Percentiles rank a stretch among this genome's conserved stretches.
These are phyloP conservation scores for Neoboletus brunneissimus DNA, from an alignment of 768 basidiomycete species.

Conservation along the genomic window DNA sequence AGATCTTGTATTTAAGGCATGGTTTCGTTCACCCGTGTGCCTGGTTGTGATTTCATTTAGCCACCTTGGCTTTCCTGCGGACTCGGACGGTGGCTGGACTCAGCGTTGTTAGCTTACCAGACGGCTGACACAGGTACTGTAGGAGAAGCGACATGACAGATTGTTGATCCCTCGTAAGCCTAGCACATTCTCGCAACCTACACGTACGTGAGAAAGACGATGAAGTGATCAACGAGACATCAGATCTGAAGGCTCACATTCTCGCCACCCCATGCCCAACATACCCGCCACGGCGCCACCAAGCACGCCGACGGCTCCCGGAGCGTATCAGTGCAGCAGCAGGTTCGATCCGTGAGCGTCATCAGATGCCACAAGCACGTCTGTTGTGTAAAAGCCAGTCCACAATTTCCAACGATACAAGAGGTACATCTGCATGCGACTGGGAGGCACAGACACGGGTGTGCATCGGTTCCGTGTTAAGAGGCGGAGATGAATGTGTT, in stretches of 20 bases:
- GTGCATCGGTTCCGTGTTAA: slow-evolving; percentile 16
- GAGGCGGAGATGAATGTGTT: slow-evolving; percentile 28
- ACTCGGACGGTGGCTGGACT: slow-evolving; percentile 22
- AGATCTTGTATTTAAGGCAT: slow-evolving; percentile 34
- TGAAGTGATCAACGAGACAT: slow-evolving; percentile 17
- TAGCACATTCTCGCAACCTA: slow-evolving; percentile 9
- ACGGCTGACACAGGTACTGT: slow-evolving; percentile 21
- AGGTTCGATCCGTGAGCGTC: slow-evolving; percentile 24
- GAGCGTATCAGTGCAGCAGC: slow-evolving; percentile 5
- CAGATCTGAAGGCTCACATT: slow-evolving; percentile 3
- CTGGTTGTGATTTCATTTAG: slow-evolving; percentile 37
- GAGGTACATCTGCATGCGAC: slow-evolving; percentile 1
- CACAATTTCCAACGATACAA: slow-evolving; percentile 23
- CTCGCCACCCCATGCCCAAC: slow-evolving; percentile 18
- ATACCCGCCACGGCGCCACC: slow-evolving; percentile 19
- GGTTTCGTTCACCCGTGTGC: slow-evolving; percentile 29
- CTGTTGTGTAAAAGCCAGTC: slow-evolving; percentile 1
- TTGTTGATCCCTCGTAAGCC: slow-evolving; percentile 12
- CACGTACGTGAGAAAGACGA: slow-evolving; percentile 24
- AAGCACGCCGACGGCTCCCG: slow-evolving; percentile 15
- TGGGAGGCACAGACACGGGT: background rate
- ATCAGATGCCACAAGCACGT: background rate
- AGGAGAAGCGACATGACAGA: slow-evolving; percentile 27
- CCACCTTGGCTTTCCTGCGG: slow-evolving; percentile 32
- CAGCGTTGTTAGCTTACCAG: slow-evolving; percentile 12